These are phyloP conservation scores for Rhodotorula kratochvilovae DNA, from an alignment of 768 basidiomycete genomes.

Conservation along the genomic window DNA sequence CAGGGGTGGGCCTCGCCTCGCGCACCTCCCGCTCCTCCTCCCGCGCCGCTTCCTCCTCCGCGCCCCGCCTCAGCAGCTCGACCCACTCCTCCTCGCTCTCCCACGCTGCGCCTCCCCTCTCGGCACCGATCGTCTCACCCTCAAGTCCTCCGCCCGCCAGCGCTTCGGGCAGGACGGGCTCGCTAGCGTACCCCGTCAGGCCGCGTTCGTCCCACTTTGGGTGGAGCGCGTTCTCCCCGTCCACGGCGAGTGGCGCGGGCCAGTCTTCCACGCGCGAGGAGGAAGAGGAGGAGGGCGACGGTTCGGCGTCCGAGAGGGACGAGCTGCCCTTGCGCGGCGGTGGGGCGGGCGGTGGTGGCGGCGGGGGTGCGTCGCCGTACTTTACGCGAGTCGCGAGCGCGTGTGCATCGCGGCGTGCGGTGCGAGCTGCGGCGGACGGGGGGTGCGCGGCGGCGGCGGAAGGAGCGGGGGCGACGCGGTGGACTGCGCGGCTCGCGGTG, in stretches of 20 bases:
- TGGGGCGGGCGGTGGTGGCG: constrained; percentile 1
- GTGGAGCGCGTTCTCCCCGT: neutral
- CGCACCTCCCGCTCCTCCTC: neutral
- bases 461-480: too few relatives aligned
- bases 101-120: neutral
- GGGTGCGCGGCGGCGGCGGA: neutral
- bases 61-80: neutral
- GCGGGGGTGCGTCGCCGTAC: neutral
- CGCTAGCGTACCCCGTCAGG: neutral
- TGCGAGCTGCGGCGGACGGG: neutral
- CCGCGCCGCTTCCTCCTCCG: neutral
- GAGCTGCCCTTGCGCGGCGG: neutral
- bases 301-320: neutral
- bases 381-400: neutral
- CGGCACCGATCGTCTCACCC: constrained; percentile 9
- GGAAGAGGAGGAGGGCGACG: neutral
- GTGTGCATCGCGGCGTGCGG: constrained; percentile 5
- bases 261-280: neutral
- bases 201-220: neutral
- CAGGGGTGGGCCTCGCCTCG: neutral
- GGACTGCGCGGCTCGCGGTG: neutral
- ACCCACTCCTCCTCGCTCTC: constrained; percentile 11
- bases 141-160: neutral
- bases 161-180: neutral
- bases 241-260: neutral